Percentiles rank a stretch among this genome's conserved stretches.
These are phyloP conservation scores for Tillandsia leiboldiana DNA, from an alignment of 176 grass and related monocot genomes.

Conservation along the genomic window DNA sequence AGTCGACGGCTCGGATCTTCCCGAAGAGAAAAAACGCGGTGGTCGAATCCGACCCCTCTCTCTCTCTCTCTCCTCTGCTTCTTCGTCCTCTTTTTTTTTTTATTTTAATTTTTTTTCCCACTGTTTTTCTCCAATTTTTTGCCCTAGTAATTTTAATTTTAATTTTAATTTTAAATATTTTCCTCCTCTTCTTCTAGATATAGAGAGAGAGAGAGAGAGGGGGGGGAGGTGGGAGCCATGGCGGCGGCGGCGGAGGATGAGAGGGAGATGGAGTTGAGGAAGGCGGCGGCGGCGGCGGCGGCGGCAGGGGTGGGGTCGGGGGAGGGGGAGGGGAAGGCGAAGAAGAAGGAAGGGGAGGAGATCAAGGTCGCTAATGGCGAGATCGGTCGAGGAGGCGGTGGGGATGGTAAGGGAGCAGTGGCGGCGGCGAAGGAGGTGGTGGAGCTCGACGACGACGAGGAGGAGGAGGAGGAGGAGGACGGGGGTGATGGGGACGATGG, in stretches of 20 bases:
- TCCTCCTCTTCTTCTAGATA: neutral
- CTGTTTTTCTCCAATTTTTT: neutral
- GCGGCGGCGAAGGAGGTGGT: constrained; percentile 8
- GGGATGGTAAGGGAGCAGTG: neutral
- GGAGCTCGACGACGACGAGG: constrained; percentile 11
- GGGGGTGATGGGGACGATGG: neutral
- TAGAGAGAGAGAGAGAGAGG: neutral
- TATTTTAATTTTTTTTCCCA: neutral
- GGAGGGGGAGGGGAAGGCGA: neutral
- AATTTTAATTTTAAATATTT: neutral
- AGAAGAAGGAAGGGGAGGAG: constrained; percentile 2
- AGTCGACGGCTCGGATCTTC: constrained; percentile 4
- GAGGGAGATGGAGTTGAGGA: constrained; percentile 12
- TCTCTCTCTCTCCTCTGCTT: neutral
- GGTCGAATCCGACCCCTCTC: neutral
- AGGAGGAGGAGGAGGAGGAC: constrained; percentile 5
- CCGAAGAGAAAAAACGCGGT: neutral
- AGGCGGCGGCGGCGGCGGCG: constrained; percentile 3
- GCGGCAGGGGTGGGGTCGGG: neutral
- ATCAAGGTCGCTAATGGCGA: constrained; percentile 7
- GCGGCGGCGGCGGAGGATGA: constrained; percentile 2
- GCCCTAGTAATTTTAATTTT: neutral
- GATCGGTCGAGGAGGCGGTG: neutral
- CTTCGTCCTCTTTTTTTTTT: neutral
- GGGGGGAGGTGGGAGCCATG: neutral